These are phyloP conservation scores for Leccinum cinnamomeum DNA, from an alignment of 1,284 basidiomycete species.

Conservation along the genomic window DNA sequence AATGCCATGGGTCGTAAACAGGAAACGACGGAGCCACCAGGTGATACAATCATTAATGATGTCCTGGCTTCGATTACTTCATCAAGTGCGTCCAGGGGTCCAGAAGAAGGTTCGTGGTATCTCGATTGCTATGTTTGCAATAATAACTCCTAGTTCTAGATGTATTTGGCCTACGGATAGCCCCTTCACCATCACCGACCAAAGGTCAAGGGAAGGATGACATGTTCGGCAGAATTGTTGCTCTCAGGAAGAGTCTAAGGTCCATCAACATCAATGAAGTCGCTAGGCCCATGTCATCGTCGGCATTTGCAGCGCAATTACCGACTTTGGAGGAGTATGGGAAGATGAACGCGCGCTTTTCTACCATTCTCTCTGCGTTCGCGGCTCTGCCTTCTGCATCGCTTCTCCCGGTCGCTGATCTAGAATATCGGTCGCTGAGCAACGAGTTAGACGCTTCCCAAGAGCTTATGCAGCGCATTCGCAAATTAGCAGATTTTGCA, in stretches of 20 bases:
- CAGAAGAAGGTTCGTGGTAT: constrained; percentile 29
- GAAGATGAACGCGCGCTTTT: constrained; percentile 48
- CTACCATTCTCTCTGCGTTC: constrained; percentile 46
- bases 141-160: constrained; percentile 39
- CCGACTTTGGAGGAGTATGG: constrained; percentile 50
- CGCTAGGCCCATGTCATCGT: constrained; percentile 41
- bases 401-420: constrained; percentile 43
- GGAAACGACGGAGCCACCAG: constrained; percentile 8
- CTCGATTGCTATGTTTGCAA: constrained; percentile 2
- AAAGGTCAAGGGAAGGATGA: constrained; percentile 38
- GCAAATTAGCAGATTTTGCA: constrained; percentile 52
- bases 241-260: constrained; percentile 57
- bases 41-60: neutral
- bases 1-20: constrained; percentile 14
- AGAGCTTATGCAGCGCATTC: constrained; percentile 50
- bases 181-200: constrained; percentile 34
- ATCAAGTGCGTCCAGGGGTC: neutral
- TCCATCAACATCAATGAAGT: constrained; percentile 60
- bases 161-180: constrained; percentile 52
- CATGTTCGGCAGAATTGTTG: constrained; percentile 42
- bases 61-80: neutral
- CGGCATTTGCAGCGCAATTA: constrained; percentile 46
- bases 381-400: constrained; percentile 46
- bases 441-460: constrained; percentile 55
- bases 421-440: constrained; percentile 60